These are phyloP conservation scores for Dothidotthia symphoricarpi DNA, from an alignment of 2,329 filamentous ascomycete species.

Conservation along the genomic window DNA sequence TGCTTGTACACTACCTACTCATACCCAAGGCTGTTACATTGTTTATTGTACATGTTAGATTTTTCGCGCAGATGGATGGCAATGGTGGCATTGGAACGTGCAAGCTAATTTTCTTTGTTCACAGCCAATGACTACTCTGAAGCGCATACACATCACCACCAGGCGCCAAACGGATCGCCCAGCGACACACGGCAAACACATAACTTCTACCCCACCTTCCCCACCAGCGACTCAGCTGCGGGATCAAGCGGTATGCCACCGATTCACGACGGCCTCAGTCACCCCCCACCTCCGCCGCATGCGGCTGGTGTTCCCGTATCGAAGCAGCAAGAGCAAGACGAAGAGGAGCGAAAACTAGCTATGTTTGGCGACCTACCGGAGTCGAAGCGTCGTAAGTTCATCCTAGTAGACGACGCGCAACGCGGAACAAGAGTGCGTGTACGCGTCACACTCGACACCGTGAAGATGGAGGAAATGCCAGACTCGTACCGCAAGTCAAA, in stretches of 20 bases:
- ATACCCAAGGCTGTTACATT: constrained; percentile 14
- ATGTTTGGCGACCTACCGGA: constrained; percentile 88
- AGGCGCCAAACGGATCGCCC: constrained; percentile 58
- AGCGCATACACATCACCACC: constrained; percentile 66
- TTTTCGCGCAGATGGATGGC: constrained; percentile 21
- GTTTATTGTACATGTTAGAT: constrained; percentile 27
- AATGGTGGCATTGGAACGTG: constrained; percentile 28
- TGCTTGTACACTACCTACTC: constrained; percentile 30
- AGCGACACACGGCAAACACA: constrained; percentile 72
- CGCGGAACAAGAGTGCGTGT: constrained; percentile 75
- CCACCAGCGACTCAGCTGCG: constrained; percentile 56
- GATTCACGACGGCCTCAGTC: constrained; percentile 59
- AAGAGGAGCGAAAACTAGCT: constrained; percentile 61
- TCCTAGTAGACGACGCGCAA: constrained; percentile 86
- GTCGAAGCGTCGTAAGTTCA: constrained; percentile 92
- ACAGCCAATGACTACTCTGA: constrained; percentile 59
- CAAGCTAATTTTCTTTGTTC: constrained; percentile 47
- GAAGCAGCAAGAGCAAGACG: constrained; percentile 52
- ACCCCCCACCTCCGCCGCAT: constrained; percentile 45
- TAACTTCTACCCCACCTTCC: constrained; percentile 72
- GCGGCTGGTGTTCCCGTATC: constrained; percentile 45
- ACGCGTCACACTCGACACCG: constrained; percentile 86
- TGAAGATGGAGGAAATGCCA: constrained; percentile 93
- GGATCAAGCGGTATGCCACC: constrained; percentile 61
- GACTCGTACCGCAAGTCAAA: constrained; percentile 90